phyloP scores from a whole-genome alignment of 805 yeast genomes.

The Starmerella roubikii region DNA sequence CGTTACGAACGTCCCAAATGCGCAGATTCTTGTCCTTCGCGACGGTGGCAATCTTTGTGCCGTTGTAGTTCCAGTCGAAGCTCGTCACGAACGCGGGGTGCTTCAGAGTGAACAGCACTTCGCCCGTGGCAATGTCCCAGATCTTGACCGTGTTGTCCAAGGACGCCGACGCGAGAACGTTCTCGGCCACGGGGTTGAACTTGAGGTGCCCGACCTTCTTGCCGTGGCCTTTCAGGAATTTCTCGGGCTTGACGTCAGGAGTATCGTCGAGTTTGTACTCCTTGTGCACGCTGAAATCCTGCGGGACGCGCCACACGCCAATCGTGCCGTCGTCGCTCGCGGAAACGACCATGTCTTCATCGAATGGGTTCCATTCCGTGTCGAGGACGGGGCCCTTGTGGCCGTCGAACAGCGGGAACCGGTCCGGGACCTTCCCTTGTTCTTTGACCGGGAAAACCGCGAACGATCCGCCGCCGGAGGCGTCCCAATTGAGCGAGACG shows the following conservation, averaged over 20 bases:
- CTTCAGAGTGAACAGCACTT: constrained; percentile 54
- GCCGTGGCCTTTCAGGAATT: constrained; percentile 67
- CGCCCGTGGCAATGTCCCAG: constrained; percentile 75
- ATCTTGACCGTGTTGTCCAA: constrained; percentile 81
- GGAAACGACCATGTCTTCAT: constrained; percentile 59
- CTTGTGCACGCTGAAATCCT: constrained; percentile 55
- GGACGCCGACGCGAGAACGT: constrained; percentile 80
- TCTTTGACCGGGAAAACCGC: constrained; percentile 80
- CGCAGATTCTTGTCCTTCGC: constrained; percentile 82
- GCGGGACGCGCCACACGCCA: constrained; percentile 79
- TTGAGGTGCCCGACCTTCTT: constrained; percentile 87
- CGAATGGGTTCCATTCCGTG: constrained; percentile 89
- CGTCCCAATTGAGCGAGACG: constrained; percentile 78
- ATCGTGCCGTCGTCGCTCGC: constrained; percentile 75
- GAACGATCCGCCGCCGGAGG: constrained; percentile 96
- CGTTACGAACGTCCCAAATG: constrained; percentile 79
- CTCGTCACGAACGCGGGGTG: constrained; percentile 91
- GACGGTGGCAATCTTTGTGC: constrained; percentile 73
- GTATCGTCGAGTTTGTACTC: constrained; percentile 37
- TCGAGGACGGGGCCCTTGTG: constrained; percentile 92
- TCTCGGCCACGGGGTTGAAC: constrained; percentile 78
- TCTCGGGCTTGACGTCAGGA: constrained; percentile 57
- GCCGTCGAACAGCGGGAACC: constrained; percentile 86
- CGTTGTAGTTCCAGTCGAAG: constrained; percentile 81
- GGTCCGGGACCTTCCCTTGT: constrained; percentile 86